Evolutionary conservation across 2,329 filamentous ascomycete species (phyloP).

Genomic region (Leptographium radiaticola): DNA sequence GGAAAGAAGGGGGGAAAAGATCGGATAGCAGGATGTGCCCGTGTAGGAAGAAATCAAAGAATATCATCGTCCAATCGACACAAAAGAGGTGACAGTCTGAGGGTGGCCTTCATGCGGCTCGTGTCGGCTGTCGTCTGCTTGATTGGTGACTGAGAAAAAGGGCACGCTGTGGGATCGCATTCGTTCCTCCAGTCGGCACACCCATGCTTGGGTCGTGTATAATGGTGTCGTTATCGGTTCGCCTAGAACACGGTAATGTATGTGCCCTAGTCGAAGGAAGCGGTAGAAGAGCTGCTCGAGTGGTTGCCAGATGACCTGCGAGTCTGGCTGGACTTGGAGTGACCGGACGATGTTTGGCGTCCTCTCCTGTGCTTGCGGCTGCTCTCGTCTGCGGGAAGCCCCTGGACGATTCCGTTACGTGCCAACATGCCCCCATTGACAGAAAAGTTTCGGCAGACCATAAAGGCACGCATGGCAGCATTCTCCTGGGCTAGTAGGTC

Average conservation of each 20-base stretch:
- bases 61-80: neutral
- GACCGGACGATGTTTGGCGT: slow-evolving; percentile 26
- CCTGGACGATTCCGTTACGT: slow-evolving; percentile 55
- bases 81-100: neutral
- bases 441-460: slow-evolving; percentile 95
- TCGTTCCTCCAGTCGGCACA: neutral
- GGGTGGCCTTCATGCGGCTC: neutral
- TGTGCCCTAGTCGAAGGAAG: slow-evolving; percentile 37
- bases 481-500: slow-evolving; percentile 80
- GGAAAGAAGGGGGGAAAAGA: neutral
- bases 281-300: slow-evolving; percentile 50
- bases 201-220: neutral
- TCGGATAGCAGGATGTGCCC: too few relatives aligned
- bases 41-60: neutral
- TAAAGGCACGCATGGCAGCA: slow-evolving; percentile 89
- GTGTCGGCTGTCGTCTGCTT: neutral
- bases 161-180: neutral
- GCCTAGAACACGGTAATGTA: neutral
- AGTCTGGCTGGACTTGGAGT: neutral
- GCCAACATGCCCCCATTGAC: slow-evolving; percentile 88
- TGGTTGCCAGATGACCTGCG: slow-evolving; percentile 33
- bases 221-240: neutral
- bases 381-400: slow-evolving; percentile 43
- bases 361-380: slow-evolving; percentile 33
- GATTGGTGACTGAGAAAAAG: neutral